phyloP scores from a whole-genome alignment of 2,329 filamentous ascomycete species.

The Scytalidium lignicola region DNA sequence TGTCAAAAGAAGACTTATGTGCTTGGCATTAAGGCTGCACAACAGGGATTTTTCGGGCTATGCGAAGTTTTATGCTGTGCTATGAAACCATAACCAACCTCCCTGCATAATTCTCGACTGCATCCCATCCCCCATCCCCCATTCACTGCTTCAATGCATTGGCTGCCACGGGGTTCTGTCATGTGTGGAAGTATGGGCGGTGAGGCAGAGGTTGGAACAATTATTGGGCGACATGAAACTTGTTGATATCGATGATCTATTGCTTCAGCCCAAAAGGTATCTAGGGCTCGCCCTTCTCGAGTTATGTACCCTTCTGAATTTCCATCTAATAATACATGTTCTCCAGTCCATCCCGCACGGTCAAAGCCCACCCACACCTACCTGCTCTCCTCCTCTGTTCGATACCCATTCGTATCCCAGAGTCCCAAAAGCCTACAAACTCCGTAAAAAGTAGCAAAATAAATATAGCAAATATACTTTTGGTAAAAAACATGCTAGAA shows the following conservation, averaged over 20 bases:
- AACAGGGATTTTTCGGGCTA: background rate
- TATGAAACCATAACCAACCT: background rate
- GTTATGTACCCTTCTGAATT: background rate
- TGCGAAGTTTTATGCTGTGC: background rate
- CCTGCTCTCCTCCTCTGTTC: background rate
- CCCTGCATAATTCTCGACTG: background rate
- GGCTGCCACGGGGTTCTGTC: background rate
- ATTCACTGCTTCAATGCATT: background rate
- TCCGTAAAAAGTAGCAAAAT: background rate
- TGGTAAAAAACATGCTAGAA: background rate
- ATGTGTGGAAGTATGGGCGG: background rate
- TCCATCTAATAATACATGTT: background rate
- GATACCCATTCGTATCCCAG: slow-evolving; percentile 16
- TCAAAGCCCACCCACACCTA: slow-evolving; percentile 6
- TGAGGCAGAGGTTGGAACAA: background rate
- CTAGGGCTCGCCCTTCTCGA: background rate
- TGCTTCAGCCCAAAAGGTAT: background rate
- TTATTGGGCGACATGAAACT: background rate
- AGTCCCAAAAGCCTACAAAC: background rate
- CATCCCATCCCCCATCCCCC: background rate
- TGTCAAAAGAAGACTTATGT: background rate
- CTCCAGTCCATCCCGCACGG: slow-evolving; percentile 13
- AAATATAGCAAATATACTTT: background rate
- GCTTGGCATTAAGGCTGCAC: background rate
- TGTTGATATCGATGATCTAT: background rate